A percentile compares a stretch with the other conserved stretches of the same genome.
Conservation (phyloP, 169 alveolate genomes). For the Eimeria praecox region DNA sequence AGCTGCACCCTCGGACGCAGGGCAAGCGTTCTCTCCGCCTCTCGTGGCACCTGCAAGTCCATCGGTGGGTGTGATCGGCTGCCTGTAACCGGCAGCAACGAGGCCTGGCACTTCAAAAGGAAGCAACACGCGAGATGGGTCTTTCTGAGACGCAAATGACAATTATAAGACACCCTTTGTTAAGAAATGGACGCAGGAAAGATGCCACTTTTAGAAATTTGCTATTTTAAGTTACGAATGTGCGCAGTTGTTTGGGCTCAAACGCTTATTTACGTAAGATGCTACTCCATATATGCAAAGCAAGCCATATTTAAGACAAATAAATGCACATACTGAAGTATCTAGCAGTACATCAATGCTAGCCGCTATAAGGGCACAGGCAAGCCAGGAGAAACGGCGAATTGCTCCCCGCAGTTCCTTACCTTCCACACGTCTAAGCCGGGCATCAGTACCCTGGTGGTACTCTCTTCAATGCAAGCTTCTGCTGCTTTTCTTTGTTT, state of each 20-base stretch:
- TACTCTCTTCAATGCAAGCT: constrained; percentile 90
- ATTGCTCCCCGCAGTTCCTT: neutral
- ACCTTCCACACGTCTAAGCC: constrained; percentile 90
- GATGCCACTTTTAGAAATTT: neutral
- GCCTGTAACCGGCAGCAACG: constrained; percentile 95
- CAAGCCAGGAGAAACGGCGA: neutral
- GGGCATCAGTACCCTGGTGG: constrained; percentile 90
- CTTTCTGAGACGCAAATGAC: constrained; percentile 54
- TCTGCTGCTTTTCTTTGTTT: constrained; percentile 94
- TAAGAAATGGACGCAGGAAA: neutral
- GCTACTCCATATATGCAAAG: no score
- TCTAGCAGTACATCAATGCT: neutral
- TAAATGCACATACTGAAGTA: neutral
- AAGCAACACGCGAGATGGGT: constrained; percentile 79
- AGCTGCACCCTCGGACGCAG: neutral
- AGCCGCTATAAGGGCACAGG: neutral
- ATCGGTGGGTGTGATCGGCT: constrained; percentile 82
- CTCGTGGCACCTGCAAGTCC: neutral
- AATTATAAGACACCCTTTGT: neutral
- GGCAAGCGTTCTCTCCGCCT: constrained; percentile 82
- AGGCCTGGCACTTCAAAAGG: constrained; percentile 96
- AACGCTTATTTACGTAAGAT: no score
- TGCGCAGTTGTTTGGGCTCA: neutral
- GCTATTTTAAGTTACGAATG: neutral
- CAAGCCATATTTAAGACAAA: neutral